Evolutionary conservation across 257 asterid species (phyloP), one percentile per base, ranked within the genome.

Genomic region (Capsicum pubescens): DNA sequence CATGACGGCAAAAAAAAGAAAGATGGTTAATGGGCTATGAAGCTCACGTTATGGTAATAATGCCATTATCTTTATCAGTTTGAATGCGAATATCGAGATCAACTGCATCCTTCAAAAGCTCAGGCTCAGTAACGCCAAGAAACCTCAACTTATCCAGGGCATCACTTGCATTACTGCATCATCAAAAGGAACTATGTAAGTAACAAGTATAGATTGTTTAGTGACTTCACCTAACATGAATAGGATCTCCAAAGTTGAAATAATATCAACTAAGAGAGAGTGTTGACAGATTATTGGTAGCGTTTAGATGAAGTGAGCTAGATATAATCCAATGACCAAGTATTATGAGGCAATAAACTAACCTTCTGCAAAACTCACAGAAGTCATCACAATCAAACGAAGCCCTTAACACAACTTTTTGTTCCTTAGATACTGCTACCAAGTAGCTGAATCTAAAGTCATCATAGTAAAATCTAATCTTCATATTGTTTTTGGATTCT

Each of bases 121-220:
- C 90, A 76, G 96, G 90, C 21, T 97, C 95, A 0, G 98, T 95
- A 85, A 97, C 98, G 90, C 97, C 86, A 83, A 97, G 98, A 90
- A 97, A 97, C 50, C 99, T 92, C 88, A 97, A 89, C 92, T 97
- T 97, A 92, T 97, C 99, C 95, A 97, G 79, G 81, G 99, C 99
- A 89, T 97, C 99, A 89, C 99, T 97, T 80, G 99, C 98, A 87
- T 97, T 97, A 89, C 99, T 95, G 94, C 19, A 58, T 78, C 76
- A 58, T 67, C 84, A 83, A 86, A 84, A 44, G 11, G 82, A 21
- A 32, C 57, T 64, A 61, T 60, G 14, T 44, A 48, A 82, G 86
- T 82, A 82, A 7, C 21, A 48, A 79, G 66, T 11, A 17, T 16
- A 13, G 32, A 61, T 26, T 74, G 82, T 74, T 76, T 13, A 52